Conservation (phyloP, 176 grass and related monocot species). For the Eremochloa ophiuroides region DNA sequence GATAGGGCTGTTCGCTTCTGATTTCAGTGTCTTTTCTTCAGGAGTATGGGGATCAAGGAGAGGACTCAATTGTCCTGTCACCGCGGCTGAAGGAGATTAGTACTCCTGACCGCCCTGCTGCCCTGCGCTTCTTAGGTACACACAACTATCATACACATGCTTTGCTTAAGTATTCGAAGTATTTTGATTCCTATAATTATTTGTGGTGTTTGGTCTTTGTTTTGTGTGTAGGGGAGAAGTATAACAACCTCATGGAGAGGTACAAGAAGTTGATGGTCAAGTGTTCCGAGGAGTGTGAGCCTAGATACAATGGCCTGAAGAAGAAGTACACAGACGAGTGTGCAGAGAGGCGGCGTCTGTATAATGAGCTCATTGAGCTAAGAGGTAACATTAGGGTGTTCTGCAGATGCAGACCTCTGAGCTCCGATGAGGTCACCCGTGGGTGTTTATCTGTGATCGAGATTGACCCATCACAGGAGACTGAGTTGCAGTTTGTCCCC, state of each 20-base stretch:
- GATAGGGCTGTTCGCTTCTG: background rate
- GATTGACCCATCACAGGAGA: slow-evolving; percentile 52
- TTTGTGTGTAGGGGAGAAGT: slow-evolving; percentile 50
- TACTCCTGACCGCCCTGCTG: slow-evolving; percentile 45
- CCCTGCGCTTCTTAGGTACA: slow-evolving; percentile 62
- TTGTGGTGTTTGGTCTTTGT: background rate
- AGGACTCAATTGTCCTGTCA: slow-evolving; percentile 37
- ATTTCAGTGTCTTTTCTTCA: slow-evolving; percentile 30
- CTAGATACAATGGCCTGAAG: slow-evolving; percentile 51
- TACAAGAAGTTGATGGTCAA: slow-evolving; percentile 34
- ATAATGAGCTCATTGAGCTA: slow-evolving; percentile 85
- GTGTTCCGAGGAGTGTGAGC: slow-evolving; percentile 58
- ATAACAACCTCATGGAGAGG: slow-evolving; percentile 57
- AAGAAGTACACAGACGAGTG: slow-evolving; percentile 70
- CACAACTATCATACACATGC: background rate
- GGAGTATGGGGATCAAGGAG: slow-evolving; percentile 36
- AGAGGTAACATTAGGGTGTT: slow-evolving; percentile 95
- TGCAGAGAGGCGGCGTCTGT: slow-evolving; percentile 49
- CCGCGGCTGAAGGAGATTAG: slow-evolving; percentile 48
- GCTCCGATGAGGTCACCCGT: slow-evolving; percentile 53
- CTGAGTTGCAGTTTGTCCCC: slow-evolving; percentile 55
- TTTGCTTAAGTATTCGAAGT: slow-evolving; percentile 2
- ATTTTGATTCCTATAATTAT: background rate
- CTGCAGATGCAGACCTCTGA: slow-evolving; percentile 74
- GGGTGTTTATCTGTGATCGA: slow-evolving; percentile 61